These are phyloP conservation scores for Blastobotrys raffinosifermentans DNA, from an alignment of 1,139 yeast genomes.

Conservation along the genomic window DNA sequence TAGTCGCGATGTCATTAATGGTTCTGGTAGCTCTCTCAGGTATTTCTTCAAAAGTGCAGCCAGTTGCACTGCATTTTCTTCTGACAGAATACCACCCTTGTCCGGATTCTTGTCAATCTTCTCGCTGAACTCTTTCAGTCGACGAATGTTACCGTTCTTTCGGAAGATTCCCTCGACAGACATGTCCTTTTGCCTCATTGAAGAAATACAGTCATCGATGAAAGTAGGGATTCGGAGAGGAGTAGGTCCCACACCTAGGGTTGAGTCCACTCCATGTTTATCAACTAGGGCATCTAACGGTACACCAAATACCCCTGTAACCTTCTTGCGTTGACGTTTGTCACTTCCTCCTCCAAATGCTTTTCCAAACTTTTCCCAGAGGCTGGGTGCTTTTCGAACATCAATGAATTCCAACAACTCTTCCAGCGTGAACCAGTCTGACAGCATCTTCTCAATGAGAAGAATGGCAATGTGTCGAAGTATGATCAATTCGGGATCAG, in stretches of 20 bases:
- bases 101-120: slow-evolving; percentile 71
- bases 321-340: slow-evolving; percentile 32
- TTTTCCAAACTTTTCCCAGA: slow-evolving; percentile 71
- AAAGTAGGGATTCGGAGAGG: slow-evolving; percentile 73
- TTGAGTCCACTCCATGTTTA: slow-evolving; percentile 80
- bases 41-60: slow-evolving; percentile 93
- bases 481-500: slow-evolving; percentile 52
- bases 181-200: slow-evolving; percentile 88
- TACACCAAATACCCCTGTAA: slow-evolving; percentile 63
- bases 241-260: slow-evolving; percentile 79
- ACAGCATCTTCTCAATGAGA: slow-evolving; percentile 42
- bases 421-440: slow-evolving; percentile 40
- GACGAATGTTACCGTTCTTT: slow-evolving; percentile 89
- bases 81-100: slow-evolving; percentile 62
- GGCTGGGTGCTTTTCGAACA: slow-evolving; percentile 41
- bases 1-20: slow-evolving; percentile 70
- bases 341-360: slow-evolving; percentile 33
- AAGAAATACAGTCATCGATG: slow-evolving; percentile 77
- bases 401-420: slow-evolving; percentile 54
- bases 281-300: slow-evolving; percentile 66
- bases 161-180: slow-evolving; percentile 96
- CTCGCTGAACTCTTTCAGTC: slow-evolving; percentile 68
- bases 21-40: slow-evolving; percentile 88
- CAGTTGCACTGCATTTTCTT: slow-evolving; percentile 83
- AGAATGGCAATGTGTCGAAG: slow-evolving; percentile 65